Evolutionary conservation across 2,329 filamentous ascomycete species (phyloP).

Genomic region (Stagonosporopsis vannaccii): DNA sequence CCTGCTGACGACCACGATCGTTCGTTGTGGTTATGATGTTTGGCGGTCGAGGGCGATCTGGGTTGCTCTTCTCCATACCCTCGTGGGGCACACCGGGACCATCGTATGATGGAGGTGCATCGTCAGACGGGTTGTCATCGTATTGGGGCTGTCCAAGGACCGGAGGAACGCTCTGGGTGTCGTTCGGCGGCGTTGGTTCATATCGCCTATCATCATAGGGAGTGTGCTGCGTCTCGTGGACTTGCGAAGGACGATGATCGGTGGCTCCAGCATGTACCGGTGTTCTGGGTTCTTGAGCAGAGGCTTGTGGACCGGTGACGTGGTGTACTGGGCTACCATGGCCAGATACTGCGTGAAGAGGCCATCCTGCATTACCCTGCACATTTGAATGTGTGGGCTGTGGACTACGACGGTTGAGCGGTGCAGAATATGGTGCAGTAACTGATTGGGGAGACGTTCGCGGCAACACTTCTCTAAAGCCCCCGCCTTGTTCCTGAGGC

Average conservation of each 20-base stretch:
- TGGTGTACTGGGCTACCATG: slow-evolving; percentile 33
- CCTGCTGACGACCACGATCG: slow-evolving; percentile 19
- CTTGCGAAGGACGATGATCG: slow-evolving; percentile 11
- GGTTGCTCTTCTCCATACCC: slow-evolving; percentile 42
- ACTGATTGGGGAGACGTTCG: slow-evolving; percentile 41
- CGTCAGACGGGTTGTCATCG: slow-evolving; percentile 34
- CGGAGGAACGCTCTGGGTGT: slow-evolving; percentile 8
- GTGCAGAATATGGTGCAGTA: slow-evolving; percentile 21
- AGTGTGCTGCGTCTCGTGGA: slow-evolving; percentile 14
- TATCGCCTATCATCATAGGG: slow-evolving; percentile 6
- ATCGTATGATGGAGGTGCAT: slow-evolving; percentile 46
- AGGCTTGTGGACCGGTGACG: slow-evolving; percentile 26
- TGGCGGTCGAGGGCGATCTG: slow-evolving; percentile 37
- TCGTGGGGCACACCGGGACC: slow-evolving; percentile 39
- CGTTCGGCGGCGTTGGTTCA: slow-evolving; percentile 12
- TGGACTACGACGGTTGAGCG: slow-evolving; percentile 19
- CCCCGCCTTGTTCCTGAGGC: slow-evolving; percentile 30
- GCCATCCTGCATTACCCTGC: slow-evolving; percentile 28
- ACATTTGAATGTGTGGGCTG: slow-evolving; percentile 35
- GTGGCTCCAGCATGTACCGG: slow-evolving; percentile 26
- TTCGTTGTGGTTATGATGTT: slow-evolving; percentile 35
- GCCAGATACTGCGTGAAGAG: slow-evolving; percentile 37
- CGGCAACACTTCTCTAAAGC: slow-evolving; percentile 47
- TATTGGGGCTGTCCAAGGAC: slow-evolving; percentile 23
- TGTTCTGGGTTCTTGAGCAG: slow-evolving; percentile 35